These are phyloP conservation scores for Stentor roeselii DNA, from an alignment of 73 alveolate genomes.

Conservation along the genomic window DNA sequence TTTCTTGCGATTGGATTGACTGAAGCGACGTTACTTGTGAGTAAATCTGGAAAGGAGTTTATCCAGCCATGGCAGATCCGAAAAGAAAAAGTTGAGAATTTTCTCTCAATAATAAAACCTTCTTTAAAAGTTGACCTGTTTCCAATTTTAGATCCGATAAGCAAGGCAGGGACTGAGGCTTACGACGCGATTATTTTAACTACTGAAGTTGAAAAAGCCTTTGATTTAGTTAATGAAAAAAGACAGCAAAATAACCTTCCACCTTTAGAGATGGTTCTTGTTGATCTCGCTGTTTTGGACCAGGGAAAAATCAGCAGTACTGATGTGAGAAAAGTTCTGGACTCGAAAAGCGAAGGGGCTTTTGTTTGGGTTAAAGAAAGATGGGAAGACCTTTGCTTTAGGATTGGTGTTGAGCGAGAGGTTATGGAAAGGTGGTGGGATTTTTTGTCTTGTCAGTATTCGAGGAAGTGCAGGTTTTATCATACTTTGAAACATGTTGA, in stretches of 20 bases:
- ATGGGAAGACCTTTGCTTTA: not conserved
- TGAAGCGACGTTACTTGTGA: conserved; percentile 34
- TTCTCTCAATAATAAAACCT: conserved; percentile 30
- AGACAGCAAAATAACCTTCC: conserved; percentile 28
- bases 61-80: conserved; percentile 36
- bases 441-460: not conserved
- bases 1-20: conserved; percentile 48
- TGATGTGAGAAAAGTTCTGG: not conserved
- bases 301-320: conserved; percentile 1
- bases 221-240: conserved; percentile 36
- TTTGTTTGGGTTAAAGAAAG: not conserved
- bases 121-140: conserved; percentile 37
- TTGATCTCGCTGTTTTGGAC: not conserved
- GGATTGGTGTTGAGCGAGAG: not conserved
- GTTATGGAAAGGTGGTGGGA: conserved; percentile 19
- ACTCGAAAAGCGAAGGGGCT: not conserved
- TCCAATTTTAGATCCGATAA: conserved; percentile 50
- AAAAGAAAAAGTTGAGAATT: conserved; percentile 33
- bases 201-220: conserved; percentile 51
- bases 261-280: conserved; percentile 4
- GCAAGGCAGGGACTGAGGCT: conserved; percentile 47
- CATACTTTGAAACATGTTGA: not conserved
- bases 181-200: conserved; percentile 50
- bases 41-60: conserved; percentile 39
- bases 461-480: not conserved